phyloP scores from a whole-genome alignment of 441 rosid species.

The Erodium moschatum region DNA sequence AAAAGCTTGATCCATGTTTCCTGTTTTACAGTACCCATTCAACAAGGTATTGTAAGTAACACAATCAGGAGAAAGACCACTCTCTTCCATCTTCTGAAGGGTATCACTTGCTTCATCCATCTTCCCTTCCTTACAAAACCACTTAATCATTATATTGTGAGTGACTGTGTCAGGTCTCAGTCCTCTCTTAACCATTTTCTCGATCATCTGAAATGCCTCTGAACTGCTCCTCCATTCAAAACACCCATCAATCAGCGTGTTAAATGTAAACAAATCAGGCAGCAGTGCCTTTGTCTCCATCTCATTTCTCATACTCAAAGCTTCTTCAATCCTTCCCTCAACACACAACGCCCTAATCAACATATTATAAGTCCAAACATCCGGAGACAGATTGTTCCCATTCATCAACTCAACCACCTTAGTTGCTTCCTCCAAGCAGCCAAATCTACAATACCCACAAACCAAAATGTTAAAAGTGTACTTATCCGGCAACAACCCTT shows the following conservation, averaged over 20 bases:
- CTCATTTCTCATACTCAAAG: slow-evolving; percentile 46
- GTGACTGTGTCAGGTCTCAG: slow-evolving; percentile 50
- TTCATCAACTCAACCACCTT: slow-evolving; percentile 62
- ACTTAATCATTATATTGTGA: slow-evolving; percentile 52
- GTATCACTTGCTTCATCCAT: slow-evolving; percentile 49
- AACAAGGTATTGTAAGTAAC: slow-evolving; percentile 70
- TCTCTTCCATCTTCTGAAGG: slow-evolving; percentile 45
- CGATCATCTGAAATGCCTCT: slow-evolving; percentile 47
- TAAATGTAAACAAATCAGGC: slow-evolving; percentile 75
- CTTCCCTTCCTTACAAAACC: slow-evolving; percentile 63
- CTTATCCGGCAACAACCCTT: slow-evolving; percentile 47
- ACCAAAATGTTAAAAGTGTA: slow-evolving; percentile 56
- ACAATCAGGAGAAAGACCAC: slow-evolving; percentile 51
- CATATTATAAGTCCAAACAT: slow-evolving; percentile 62
- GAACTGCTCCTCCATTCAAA: slow-evolving; percentile 34
- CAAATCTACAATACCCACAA: slow-evolving; percentile 63
- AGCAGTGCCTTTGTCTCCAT: slow-evolving; percentile 50
- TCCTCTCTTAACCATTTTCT: slow-evolving; percentile 55
- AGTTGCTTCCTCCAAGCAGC: slow-evolving; percentile 65
- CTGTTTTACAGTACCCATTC: slow-evolving; percentile 50
- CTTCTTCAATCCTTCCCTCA: slow-evolving; percentile 49
- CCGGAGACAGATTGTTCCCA: slow-evolving; percentile 42
- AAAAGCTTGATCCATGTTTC: slow-evolving; percentile 55
- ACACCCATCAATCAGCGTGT: slow-evolving; percentile 69
- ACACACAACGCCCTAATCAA: slow-evolving; percentile 58